Percentiles rank a stretch among this genome's conserved stretches.
These are phyloP conservation scores for Lachnellula hyalina DNA, from an alignment of 2,329 filamentous ascomycete species.

Conservation along the genomic window DNA sequence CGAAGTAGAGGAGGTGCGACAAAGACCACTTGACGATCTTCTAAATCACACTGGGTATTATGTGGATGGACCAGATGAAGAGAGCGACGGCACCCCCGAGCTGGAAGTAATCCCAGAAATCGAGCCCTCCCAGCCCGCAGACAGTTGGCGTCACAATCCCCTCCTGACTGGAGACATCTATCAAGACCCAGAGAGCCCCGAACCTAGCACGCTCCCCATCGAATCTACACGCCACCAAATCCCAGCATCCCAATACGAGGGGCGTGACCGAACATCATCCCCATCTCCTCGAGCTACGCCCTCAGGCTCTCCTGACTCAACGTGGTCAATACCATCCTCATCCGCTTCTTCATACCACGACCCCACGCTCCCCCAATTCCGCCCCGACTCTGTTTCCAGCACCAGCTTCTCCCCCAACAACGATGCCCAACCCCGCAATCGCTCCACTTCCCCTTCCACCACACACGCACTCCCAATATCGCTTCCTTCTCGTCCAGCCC, in stretches of 20 bases:
- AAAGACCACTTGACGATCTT: slow-evolving; percentile 25
- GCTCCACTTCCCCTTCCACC: neutral
- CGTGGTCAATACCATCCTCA: neutral
- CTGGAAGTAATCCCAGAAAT: slow-evolving; percentile 25
- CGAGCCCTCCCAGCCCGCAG: slow-evolving; percentile 13
- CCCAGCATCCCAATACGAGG: slow-evolving; percentile 9
- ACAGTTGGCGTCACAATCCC: neutral
- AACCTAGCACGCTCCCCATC: neutral
- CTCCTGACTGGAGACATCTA: neutral
- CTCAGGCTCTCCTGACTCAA: slow-evolving; percentile 4
- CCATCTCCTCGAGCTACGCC: slow-evolving; percentile 10
- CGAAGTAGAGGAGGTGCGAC: slow-evolving; percentile 27
- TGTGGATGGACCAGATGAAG: slow-evolving; percentile 10
- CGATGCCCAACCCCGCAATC: slow-evolving; percentile 9
- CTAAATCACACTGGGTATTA: slow-evolving; percentile 25
- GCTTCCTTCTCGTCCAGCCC: neutral
- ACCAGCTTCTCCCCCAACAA: slow-evolving; percentile 16
- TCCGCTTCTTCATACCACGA: slow-evolving; percentile 36
- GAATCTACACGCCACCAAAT: neutral
- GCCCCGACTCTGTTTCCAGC: slow-evolving; percentile 44
- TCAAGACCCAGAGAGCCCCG: neutral
- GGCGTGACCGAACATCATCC: neutral
- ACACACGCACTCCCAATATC: neutral
- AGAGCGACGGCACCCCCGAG: slow-evolving; percentile 6
- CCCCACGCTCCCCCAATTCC: slow-evolving; percentile 64